phyloP scores from a whole-genome alignment of 2,329 filamentous ascomycete species.

The Aschersonia sp. region DNA sequence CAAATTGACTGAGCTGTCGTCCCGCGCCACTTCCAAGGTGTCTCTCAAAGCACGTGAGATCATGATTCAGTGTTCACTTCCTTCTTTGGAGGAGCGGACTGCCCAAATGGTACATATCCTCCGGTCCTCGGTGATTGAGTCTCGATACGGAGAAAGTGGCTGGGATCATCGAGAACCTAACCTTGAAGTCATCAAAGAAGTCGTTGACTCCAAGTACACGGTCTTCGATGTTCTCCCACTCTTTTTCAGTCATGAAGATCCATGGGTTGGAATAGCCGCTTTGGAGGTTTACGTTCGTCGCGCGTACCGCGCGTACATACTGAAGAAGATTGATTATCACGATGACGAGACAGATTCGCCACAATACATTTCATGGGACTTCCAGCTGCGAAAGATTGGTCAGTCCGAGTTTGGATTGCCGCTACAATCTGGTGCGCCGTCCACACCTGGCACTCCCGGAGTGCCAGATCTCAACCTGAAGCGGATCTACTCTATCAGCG shows the following conservation, averaged over 20 bases:
- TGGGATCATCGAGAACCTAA: conserved; percentile 93
- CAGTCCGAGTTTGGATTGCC: conserved; percentile 81
- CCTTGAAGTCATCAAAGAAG: conserved; percentile 85
- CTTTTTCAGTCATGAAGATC: conserved; percentile 89
- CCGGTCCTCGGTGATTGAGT: conserved; percentile 87
- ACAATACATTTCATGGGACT: conserved; percentile 87
- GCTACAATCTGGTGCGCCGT: conserved; percentile 65
- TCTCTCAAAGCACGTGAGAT: conserved; percentile 94
- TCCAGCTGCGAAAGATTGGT: conserved; percentile 83
- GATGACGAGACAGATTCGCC: conserved; percentile 54
- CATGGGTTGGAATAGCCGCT: conserved; percentile 85
- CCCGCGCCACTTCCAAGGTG: conserved; percentile 77
- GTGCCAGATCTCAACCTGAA: conserved; percentile 48
- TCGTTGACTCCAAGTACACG: conserved; percentile 96
- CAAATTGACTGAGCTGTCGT: conserved; percentile 75
- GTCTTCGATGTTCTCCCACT: conserved; percentile 91
- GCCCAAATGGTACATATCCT: conserved; percentile 98
- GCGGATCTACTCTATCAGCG: conserved; percentile 86
- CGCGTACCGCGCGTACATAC: conserved; percentile 87
- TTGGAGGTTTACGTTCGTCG: conserved; percentile 94
- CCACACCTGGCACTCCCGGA: conserved; percentile 64
- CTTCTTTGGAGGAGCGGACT: conserved; percentile 86
- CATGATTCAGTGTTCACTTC: conserved; percentile 91
- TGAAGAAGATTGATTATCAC: conserved; percentile 83
- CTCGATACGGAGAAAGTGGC: conserved; percentile 91